phyloP scores from a whole-genome alignment of 495 filamentous ascomycete genomes.

The Polyplosphaeria fusca region DNA sequence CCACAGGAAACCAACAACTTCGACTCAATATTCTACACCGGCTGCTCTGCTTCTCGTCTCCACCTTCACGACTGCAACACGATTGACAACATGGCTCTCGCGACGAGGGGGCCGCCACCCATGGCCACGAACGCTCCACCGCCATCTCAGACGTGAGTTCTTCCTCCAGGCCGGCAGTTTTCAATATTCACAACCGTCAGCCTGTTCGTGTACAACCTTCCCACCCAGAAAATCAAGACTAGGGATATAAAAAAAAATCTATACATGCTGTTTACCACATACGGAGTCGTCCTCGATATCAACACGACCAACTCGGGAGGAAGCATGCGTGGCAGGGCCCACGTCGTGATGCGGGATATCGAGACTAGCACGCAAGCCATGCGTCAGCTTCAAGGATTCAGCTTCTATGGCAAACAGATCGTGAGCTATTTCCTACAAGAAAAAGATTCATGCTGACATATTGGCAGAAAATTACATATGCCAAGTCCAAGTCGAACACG shows the following conservation, averaged over 20 bases:
- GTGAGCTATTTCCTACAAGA: slow-evolving; percentile 49
- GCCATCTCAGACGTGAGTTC: slow-evolving; percentile 71
- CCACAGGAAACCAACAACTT: slow-evolving; percentile 4
- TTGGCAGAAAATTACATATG: slow-evolving; percentile 80
- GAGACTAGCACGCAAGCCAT: slow-evolving; percentile 86
- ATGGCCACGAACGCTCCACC: slow-evolving; percentile 22
- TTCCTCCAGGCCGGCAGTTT: slow-evolving; percentile 6
- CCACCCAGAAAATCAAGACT: slow-evolving; percentile 82
- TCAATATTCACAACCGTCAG: slow-evolving; percentile 45
- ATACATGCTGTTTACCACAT: slow-evolving; percentile 90
- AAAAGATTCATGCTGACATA: not conserved
- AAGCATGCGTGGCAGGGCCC: slow-evolving; percentile 93
- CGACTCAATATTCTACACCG: slow-evolving; percentile 2
- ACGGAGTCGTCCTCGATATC: slow-evolving; percentile 92
- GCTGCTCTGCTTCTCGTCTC: not conserved
- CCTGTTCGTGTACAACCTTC: slow-evolving; percentile 83
- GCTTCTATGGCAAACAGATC: slow-evolving; percentile 84
- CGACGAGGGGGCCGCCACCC: not conserved
- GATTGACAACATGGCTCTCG: slow-evolving; percentile 11
- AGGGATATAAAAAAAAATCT: slow-evolving; percentile 75
- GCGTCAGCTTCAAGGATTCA: slow-evolving; percentile 78
- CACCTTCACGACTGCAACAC: not conserved
- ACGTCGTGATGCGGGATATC: slow-evolving; percentile 84
- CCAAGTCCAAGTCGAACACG: slow-evolving; percentile 77
- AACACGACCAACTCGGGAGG: slow-evolving; percentile 72